Evolutionary conservation across 176 grass and related monocot species (phyloP), one percentile per base, ranked within the genome.

Genomic region (Ensete ventricosum): DNA sequence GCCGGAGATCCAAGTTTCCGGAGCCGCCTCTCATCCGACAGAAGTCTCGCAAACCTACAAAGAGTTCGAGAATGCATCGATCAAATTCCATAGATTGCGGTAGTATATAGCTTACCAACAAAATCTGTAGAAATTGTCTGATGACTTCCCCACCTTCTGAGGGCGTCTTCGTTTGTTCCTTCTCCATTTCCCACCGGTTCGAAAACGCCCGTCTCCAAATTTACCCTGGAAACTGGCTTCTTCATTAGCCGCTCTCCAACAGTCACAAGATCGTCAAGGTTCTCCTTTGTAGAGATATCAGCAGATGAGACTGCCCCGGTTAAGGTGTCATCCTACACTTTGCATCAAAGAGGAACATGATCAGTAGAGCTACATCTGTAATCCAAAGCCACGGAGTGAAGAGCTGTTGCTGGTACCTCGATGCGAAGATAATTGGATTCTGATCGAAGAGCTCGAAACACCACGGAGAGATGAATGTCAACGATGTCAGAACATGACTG

Each of bases 401-500:
- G 57, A 62, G 13, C 57, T 19, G 14, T 62, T 17, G 54, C 16
- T 11, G 16, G 54, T 64, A 79, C 82, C 83, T 80, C 75, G 65
- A 91, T 88, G 9, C 91, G 85, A 9, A 92, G 81, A 76, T 92
- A 89, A 1, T 69, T 49, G 8, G 80, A 14, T 10, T 82, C 58
- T 2, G 9, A 78, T 67, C 65, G 72, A 57, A 86, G 73, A 1
- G 79, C 81, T 81, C 87, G 79, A 68, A 92, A 92, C 16, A 92
- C 72, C 64, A 84, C 72, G 1, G 86, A 92, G 20, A 77, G 34
- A 23, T 95, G 79, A 53, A 95, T 91, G 78, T 95, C 91, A 13
- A 90, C 85, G 55, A 95, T 53, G n/a, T 95, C 91, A 11, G 83
- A n/a, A 75, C 83, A 85, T 1, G 85, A 83, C 50, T 90, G 78